Base-by-base conservation (phyloP, 2,329 filamentous ascomycete species). In the Boeremia lycopersici region DNA sequence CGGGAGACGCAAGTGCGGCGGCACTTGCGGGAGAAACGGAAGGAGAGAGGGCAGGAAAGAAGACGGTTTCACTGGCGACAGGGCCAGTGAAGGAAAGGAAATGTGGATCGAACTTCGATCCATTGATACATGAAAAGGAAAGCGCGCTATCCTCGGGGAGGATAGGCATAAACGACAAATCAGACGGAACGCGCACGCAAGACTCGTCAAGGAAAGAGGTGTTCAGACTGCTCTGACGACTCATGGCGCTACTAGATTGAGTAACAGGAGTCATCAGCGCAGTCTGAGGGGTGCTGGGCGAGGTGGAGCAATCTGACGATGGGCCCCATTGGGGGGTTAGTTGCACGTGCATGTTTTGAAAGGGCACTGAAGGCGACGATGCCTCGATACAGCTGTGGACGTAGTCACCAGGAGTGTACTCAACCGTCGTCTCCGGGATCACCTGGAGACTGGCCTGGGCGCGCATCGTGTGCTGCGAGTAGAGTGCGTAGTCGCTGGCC, bases 181-280 rank as follows among this genome's bases (percentile, higher is more conserved):
- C 69, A 65, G 78, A 80, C 57, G 74, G 68, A 66, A 78, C 67
- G 44, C 76, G 76, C 68, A 78, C 67, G 51, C 48, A 56, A 56
- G 48, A 42, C 31, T 70, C 67, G 65, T 74, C 74, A 66, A 70
- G 68, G 63, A 78, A 74, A 53, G 71, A 70, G 39, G 72, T 68
- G 64, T 74, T 75, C 63, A 72, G 69, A 67, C 79, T 81, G 66
- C 71, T 72, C 59, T 78, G 71, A 63, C 79, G 76, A 64, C 78
- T 80, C 78, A 81, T 77, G 33, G 50, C 47, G 51, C 68, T 70
- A 69, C 72, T 75, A 44, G 72, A 67, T 39, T 69, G 64, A 68
- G 72, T 73, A 63, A 75, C 65, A 56, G 70, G 69, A 41, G 74
- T 75, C 67, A 74, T 68, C 55, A 74, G 64, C 59, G 68, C 68